Base-by-base conservation (phyloP, 306 rosid genomes). In the Calophaca sinica region DNA sequence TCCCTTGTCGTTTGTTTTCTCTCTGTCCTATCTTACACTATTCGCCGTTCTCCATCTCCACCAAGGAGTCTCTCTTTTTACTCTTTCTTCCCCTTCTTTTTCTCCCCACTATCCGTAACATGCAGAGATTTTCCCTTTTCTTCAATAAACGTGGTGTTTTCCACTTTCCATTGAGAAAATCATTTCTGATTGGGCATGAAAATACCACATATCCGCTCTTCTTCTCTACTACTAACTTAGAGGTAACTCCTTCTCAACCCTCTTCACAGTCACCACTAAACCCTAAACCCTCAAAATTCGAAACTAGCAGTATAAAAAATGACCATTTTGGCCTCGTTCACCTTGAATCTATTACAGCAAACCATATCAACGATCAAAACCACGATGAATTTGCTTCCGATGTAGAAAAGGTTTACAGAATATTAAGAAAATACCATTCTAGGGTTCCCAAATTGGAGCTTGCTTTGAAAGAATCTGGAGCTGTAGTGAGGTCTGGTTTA, bases 401-500 rank as follows among this genome's bases (percentile, higher is more conserved):
- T 41, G 91, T 90, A 39, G 93, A 93, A 51, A 93, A 89, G 57
- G 68, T 86, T 3, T 89, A 93, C 75, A 74, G 87, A 83, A 90
- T 89, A 71, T 63, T 93, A 9, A 76, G 88, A 68, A 90, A 81
- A 55, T 89, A 84, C 81, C 96, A 93, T 76, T 84, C 91, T 0
- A 85, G 98, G 72, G 91, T 89, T 81, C 87, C 88, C 6, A 93
- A 93, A 68, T 72, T 93, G 54, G 96, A 93, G 79, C 89, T 88
- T 33, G 93, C 98, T 53, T 69, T 93, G 71, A 85, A 83, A 33
- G 88, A 93, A 80, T 93, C 89, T 2, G 94, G 96, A 10, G 87
- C 90, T 73, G 68, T 73, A 58, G 72, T 93, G 61, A 85, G 90
- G 20, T 64, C 85, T 9, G 93, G 98, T 14, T 83, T 93, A 61